phyloP scores from a whole-genome alignment of 2,329 filamentous ascomycete species.

The Cordyceps farinosa region DNA sequence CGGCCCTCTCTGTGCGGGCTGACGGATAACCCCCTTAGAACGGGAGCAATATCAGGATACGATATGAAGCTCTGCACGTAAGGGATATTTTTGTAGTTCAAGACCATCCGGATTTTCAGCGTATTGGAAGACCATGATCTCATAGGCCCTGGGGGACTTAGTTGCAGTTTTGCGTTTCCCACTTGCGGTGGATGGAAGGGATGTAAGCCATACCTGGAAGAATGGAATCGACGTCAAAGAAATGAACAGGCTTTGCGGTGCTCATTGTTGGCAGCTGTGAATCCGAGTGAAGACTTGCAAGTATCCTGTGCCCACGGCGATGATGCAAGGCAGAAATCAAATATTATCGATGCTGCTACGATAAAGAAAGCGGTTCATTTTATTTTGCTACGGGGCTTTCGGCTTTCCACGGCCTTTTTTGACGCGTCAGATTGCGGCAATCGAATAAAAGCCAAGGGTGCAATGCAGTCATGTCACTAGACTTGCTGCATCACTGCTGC shows the following conservation, averaged over 20 bases:
- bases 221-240: neutral
- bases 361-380: too few relatives aligned
- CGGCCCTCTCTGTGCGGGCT: neutral
- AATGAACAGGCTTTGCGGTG: neutral
- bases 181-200: neutral
- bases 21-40: neutral
- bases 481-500: neutral
- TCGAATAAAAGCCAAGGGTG: neutral
- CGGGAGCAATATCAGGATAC: neutral
- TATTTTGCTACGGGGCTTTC: too few relatives aligned
- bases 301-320: too few relatives aligned
- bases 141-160: neutral
- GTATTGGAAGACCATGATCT: slow-evolving; percentile 1
- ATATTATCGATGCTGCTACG: too few relatives aligned
- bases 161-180: neutral
- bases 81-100: neutral
- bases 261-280: neutral
- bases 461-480: neutral
- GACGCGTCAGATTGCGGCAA: neutral
- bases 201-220: neutral
- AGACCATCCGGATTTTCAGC: neutral
- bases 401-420: neutral
- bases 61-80: slow-evolving; percentile 2
- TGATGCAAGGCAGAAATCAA: too few relatives aligned
- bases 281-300: neutral